A percentile compares a stretch with the other conserved stretches of the same genome.
phyloP scores from a whole-genome alignment of 768 basidiomycete species.

The Paxillus rubicundulus region DNA sequence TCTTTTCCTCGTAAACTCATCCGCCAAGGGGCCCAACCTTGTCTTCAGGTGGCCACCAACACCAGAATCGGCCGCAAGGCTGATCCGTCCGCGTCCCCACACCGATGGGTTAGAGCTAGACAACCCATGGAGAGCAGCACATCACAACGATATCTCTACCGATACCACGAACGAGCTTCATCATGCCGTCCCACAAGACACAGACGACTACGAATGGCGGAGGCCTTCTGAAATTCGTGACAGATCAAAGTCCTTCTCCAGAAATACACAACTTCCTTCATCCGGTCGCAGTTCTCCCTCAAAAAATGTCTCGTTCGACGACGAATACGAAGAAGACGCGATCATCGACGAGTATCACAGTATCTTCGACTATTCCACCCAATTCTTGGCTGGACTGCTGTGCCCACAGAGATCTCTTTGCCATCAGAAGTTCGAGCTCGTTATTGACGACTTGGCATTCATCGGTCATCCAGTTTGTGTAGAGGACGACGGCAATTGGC shows the following conservation, averaged over 20 bases:
- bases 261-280: slow-evolving; percentile 40
- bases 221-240: slow-evolving; percentile 48
- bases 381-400: slow-evolving; percentile 78
- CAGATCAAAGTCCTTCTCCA: slow-evolving; percentile 52
- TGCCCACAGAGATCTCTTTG: slow-evolving; percentile 79
- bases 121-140: slow-evolving; percentile 72
- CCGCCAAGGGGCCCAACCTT: slow-evolving; percentile 73
- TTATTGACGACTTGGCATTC: slow-evolving; percentile 89
- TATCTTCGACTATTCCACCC: slow-evolving; percentile 77
- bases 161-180: slow-evolving; percentile 16
- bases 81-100: slow-evolving; percentile 67
- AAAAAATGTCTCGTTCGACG: slow-evolving; percentile 41
- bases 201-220: slow-evolving; percentile 63
- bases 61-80: slow-evolving; percentile 60
- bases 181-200: slow-evolving; percentile 18
- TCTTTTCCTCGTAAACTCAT: slow-evolving; percentile 79
- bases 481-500: slow-evolving; percentile 71
- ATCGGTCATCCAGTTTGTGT: slow-evolving; percentile 92
- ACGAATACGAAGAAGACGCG: slow-evolving; percentile 32
- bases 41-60: slow-evolving; percentile 85
- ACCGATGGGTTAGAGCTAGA: slow-evolving; percentile 49
- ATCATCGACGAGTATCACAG: slow-evolving; percentile 55
- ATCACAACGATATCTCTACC: slow-evolving; percentile 39
- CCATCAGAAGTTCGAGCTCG: slow-evolving; percentile 91
- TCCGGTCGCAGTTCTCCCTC: slow-evolving; percentile 54